Evolutionary conservation across 192 early-diverging fungal species (phyloP).

Genomic region (Endogone sp.): DNA sequence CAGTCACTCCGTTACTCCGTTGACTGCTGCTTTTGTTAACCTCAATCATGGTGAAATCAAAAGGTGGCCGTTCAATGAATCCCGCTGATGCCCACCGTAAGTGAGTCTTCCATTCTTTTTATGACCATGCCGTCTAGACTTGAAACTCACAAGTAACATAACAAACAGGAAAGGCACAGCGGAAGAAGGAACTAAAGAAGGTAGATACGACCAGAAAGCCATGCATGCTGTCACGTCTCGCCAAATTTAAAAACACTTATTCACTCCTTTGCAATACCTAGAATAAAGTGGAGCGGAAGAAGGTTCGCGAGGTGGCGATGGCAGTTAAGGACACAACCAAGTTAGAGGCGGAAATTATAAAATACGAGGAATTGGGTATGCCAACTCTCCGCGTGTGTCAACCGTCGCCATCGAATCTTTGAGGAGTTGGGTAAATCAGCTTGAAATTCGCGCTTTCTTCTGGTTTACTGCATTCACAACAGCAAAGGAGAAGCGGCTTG

Average conservation of each 20-base stretch:
- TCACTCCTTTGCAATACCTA: too few species aligned
- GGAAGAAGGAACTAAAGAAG: slow-evolving; percentile 59
- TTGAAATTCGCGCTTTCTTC: background rate
- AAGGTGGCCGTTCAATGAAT: slow-evolving; percentile 37
- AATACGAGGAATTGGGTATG: slow-evolving; percentile 42
- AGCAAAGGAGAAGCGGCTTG: slow-evolving; percentile 38
- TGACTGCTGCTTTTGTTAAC: too few species aligned
- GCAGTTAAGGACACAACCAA: slow-evolving; percentile 55
- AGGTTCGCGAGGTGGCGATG: slow-evolving; percentile 42
- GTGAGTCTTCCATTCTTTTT: background rate
- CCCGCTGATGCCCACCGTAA: slow-evolving; percentile 34
- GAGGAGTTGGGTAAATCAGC: too few species aligned
- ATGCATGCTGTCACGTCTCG: too few species aligned
- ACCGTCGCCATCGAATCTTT: too few species aligned
- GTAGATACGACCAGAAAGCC: slow-evolving; percentile 15
- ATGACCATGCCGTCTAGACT: slow-evolving; percentile 17
- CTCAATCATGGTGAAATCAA: slow-evolving; percentile 24
- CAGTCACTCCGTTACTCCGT: too few species aligned
- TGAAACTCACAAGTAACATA: background rate
- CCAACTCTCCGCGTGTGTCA: too few species aligned
- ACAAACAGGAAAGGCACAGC: slow-evolving; percentile 37
- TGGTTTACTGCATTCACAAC: background rate
- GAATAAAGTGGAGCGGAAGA: slow-evolving; percentile 66
- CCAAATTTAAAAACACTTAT: background rate
- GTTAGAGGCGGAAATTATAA: slow-evolving; percentile 43